Base-by-base conservation (phyloP, 2,329 filamentous ascomycete genomes). In the Paracorniculantispora psalliotae region DNA sequence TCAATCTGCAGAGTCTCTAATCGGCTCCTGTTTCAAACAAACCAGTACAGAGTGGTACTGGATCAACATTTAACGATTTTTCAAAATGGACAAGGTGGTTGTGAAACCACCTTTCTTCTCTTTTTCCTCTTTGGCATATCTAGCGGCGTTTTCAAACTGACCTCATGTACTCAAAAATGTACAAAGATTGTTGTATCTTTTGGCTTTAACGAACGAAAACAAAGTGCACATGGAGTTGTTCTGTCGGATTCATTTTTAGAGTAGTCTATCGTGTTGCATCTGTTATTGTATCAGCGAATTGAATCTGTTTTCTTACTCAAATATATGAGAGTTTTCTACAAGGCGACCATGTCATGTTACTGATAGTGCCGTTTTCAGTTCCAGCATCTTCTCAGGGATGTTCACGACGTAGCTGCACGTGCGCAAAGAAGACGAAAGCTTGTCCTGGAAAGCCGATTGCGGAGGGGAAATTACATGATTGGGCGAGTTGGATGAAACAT, bases 1-100 rank as follows among this genome's bases (percentile, higher is more conserved):
- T 93, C 50, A 90, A 89, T 64, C 75, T 93, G 65, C 90, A 94
- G 78, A 91, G 86, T 71, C 73, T 94, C n/a, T n/a, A n/a, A n/a
- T n/a, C n/a, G n/a, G n/a, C n/a, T n/a, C n/a, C n/a, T n/a, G n/a
- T n/a, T n/a, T n/a, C n/a, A n/a, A n/a, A n/a, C n/a, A n/a, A n/a
- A n/a, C n/a, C n/a, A n/a, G n/a, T n/a, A n/a, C n/a, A n/a, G n/a
- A n/a, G n/a, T n/a, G n/a, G n/a, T n/a, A n/a, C n/a, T n/a, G n/a
- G n/a, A n/a, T n/a, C n/a, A n/a, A n/a, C n/a, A n/a, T n/a, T n/a
- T n/a, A n/a, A n/a, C n/a, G n/a, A n/a, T n/a, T n/a, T n/a, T n/a
- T n/a, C n/a, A n/a, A n/a, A n/a, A n/a, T n/a, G n/a, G n/a, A n/a
- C n/a, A n/a, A n/a, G n/a, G n/a, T n/a, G n/a, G n/a, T n/a, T n/a